Evolutionary conservation across 257 asterid species (phyloP).

Genomic region (Fraxinus pennsylvanica): DNA sequence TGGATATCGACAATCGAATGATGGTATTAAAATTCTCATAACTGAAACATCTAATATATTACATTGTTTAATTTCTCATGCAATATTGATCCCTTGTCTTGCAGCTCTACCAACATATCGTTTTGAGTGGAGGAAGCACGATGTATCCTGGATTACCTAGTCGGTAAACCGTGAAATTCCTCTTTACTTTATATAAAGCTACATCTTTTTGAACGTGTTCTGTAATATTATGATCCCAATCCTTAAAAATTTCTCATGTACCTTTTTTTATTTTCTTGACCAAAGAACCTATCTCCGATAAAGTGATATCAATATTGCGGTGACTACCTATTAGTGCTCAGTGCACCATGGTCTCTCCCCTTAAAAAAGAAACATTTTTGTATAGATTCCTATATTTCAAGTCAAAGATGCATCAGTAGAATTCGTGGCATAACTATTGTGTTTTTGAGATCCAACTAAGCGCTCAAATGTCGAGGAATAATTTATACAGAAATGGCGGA

Average conservation of each 20-base stretch:
- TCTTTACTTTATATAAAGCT: conserved; percentile 12
- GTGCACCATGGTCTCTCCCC: not conserved
- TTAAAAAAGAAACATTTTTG: not conserved
- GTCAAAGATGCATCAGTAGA: not conserved
- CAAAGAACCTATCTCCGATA: not conserved
- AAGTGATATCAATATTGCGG: not conserved
- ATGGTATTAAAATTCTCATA: conserved; percentile 51
- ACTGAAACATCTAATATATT: conserved; percentile 27
- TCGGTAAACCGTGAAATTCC: conserved; percentile 58
- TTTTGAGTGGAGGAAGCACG: conserved; percentile 96
- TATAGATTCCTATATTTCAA: not conserved
- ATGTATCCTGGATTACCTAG: conserved; percentile 99
- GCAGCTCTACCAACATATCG: conserved; percentile 98
- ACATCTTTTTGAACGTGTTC: not conserved
- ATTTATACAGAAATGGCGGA: not conserved
- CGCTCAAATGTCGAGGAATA: not conserved
- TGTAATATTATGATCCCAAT: not conserved
- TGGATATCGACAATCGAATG: conserved; percentile 99
- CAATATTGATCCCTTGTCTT: conserved; percentile 23
- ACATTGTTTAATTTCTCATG: conserved; percentile 27
- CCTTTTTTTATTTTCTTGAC: not conserved
- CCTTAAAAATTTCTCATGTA: not conserved
- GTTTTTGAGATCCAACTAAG: not conserved
- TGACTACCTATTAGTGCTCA: not conserved
- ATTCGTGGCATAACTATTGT: not conserved